A percentile compares a stretch with the other conserved stretches of the same genome.
Conservation (phyloP, 106 monocot species). For the Chionographis japonica region DNA sequence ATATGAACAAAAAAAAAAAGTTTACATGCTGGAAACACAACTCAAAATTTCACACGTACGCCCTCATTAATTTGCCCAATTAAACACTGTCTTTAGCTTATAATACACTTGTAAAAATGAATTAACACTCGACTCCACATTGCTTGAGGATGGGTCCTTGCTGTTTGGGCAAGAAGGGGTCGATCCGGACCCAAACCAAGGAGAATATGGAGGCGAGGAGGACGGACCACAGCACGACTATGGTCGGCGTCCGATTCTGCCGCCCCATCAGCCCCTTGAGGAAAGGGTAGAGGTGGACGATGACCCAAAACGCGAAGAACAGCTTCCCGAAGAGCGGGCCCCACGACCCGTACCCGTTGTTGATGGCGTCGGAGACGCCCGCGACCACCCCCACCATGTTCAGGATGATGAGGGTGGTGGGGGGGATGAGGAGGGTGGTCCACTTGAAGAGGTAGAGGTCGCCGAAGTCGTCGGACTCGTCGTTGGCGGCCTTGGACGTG, state of each 20-base stretch:
- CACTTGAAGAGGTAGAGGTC: conserved; percentile 91
- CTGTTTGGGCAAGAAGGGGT: conserved; percentile 86
- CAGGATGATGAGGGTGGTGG: conserved; percentile 80
- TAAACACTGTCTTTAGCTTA: no score
- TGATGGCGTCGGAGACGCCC: conserved; percentile 82
- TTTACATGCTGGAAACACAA: no score
- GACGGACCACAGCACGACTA: conserved; percentile 86
- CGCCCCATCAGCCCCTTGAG: conserved; percentile 90
- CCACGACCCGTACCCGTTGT: conserved; percentile 92
- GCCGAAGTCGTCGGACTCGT: conserved; percentile 44
- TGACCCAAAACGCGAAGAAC: conserved; percentile 93
- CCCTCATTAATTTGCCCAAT: no score
- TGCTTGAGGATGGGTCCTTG: conserved; percentile 68
- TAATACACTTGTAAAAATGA: no score
- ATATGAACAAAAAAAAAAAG: no score
- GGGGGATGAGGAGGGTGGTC: conserved; percentile 84
- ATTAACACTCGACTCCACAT: conserved; percentile 70
- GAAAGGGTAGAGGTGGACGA: conserved; percentile 85
- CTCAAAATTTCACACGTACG: no score
- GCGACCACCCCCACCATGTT: conserved; percentile 96
- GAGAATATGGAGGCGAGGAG: conserved; percentile 89
- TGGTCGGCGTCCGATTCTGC: conserved; percentile 90
- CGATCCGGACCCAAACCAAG: conserved; percentile 88
- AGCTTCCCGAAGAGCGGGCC: conserved; percentile 92
- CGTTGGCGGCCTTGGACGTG: conserved; percentile 68